Percentiles rank a stretch among this genome's conserved stretches.
Conservation (phyloP, 2,329 filamentous ascomycete genomes). For the Sporothrix globosa region DNA sequence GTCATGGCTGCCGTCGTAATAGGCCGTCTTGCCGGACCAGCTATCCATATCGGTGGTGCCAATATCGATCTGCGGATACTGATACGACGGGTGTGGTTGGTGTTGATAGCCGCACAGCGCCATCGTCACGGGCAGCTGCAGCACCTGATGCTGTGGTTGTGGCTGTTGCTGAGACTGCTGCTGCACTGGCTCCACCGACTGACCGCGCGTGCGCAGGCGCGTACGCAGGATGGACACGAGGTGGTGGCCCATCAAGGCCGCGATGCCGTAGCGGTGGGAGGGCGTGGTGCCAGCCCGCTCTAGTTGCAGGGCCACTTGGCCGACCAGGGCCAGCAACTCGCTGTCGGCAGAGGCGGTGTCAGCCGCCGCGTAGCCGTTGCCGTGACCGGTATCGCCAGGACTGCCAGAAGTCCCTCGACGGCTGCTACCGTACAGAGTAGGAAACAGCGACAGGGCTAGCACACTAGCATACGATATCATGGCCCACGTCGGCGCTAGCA, state of each 20-base stretch:
- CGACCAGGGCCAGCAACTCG: neutral
- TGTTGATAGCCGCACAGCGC: neutral
- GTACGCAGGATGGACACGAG: neutral
- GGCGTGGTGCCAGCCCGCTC: slow-evolving; percentile 2
- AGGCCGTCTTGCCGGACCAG: too few species aligned
- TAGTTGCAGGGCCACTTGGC: neutral
- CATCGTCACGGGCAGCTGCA: neutral
- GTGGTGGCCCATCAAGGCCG: slow-evolving; percentile 14
- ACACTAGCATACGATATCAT: slow-evolving; percentile 14
- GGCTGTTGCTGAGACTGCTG: neutral
- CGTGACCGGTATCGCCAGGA: too few species aligned
- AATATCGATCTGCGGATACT: neutral
- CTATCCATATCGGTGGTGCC: too few species aligned
- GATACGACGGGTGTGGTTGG: neutral
- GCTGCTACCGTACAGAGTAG: neutral
- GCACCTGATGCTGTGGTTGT: neutral
- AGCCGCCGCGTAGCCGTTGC: too few species aligned
- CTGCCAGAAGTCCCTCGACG: neutral
- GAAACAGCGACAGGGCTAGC: neutral
- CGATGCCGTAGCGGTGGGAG: slow-evolving; percentile 13
- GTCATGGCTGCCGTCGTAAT: too few species aligned
- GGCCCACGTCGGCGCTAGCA: slow-evolving; percentile 13
- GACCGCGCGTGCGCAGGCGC: neutral
- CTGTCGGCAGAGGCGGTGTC: neutral
- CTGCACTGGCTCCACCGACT: neutral